A percentile compares a stretch with the other conserved stretches of the same genome.
These are phyloP conservation scores for Decorospora gaudefroyi DNA, from an alignment of 2,329 filamentous ascomycete genomes.

Conservation along the genomic window DNA sequence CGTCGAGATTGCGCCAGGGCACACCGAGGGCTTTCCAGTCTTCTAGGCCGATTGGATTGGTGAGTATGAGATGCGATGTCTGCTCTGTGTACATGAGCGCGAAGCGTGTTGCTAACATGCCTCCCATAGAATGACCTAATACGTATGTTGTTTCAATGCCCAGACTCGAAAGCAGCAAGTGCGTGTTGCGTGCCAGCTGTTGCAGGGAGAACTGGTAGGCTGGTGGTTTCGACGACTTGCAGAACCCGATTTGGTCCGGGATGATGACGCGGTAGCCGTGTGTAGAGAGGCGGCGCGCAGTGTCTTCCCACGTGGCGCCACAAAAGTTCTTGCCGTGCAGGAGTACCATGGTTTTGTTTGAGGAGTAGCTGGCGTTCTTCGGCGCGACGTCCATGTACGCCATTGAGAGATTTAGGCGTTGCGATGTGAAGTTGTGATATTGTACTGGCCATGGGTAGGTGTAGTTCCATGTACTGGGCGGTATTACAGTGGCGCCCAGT, in stretches of 20 bases:
- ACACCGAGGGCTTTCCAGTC: conserved; percentile 53
- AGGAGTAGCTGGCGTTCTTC: conserved; percentile 34
- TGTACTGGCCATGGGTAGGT: conserved; percentile 58
- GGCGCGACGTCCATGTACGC: conserved; percentile 60
- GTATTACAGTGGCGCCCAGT: conserved; percentile 11
- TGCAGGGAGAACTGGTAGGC: conserved; percentile 59
- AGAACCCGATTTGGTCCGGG: conserved; percentile 62
- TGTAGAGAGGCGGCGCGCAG: conserved; percentile 50
- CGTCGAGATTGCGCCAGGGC: conserved; percentile 30
- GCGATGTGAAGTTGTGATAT: conserved; percentile 55
- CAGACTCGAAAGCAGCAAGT: conserved; percentile 53
- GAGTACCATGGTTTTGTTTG: conserved; percentile 53
- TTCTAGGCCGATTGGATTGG: conserved; percentile 60
- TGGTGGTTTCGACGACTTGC: conserved; percentile 60
- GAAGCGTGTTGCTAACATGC: conserved; percentile 60
- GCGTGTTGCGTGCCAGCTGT: conserved; percentile 58
- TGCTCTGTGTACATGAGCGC: conserved; percentile 56
- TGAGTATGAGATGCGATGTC: conserved; percentile 54
- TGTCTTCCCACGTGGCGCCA: conserved; percentile 58
- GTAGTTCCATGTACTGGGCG: conserved; percentile 39
- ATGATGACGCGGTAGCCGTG: conserved; percentile 59
- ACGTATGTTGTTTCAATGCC: conserved; percentile 53
- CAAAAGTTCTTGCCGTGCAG: conserved; percentile 64
- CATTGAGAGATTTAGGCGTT: conserved; percentile 57
- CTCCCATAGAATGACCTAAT: conserved; percentile 61